phyloP scores from a whole-genome alignment of 2,329 filamentous ascomycete genomes.

The Phialemoniopsis sp. region DNA sequence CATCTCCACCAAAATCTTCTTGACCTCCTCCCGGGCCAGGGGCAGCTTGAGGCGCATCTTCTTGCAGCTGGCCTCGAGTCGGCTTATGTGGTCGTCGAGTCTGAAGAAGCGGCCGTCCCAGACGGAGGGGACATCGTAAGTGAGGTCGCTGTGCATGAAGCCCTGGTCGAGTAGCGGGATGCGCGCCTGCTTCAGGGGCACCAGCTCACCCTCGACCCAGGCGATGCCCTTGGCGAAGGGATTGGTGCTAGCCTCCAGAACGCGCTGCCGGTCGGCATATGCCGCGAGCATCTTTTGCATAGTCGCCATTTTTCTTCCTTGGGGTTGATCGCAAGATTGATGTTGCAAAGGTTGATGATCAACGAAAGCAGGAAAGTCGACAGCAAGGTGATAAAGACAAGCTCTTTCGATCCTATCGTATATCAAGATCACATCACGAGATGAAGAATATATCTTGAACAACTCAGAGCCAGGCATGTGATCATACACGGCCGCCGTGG shows the following conservation, averaged over 20 bases:
- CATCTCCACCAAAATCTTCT: conserved; percentile 36
- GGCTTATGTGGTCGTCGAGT: conserved; percentile 41
- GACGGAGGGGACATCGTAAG: conserved; percentile 46
- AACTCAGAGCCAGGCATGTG: too few species aligned
- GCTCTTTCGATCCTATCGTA: too few species aligned
- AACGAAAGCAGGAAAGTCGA: too few species aligned
- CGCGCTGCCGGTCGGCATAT: conserved; percentile 4
- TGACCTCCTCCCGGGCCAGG: conserved; percentile 30
- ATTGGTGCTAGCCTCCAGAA: conserved; percentile 26
- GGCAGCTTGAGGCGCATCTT: conserved; percentile 42
- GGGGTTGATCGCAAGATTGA: too few species aligned
- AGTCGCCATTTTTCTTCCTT: conserved; percentile 4
- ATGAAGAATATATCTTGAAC: too few species aligned
- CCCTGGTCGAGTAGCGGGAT: conserved; percentile 47
- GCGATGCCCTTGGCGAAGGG: conserved; percentile 38
- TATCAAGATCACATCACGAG: too few species aligned
- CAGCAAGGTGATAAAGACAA: too few species aligned
- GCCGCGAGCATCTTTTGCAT: conserved; percentile 8
- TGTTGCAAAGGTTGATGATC: too few species aligned
- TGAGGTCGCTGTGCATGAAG: conserved; percentile 46
- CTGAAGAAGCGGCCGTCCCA: conserved; percentile 50
- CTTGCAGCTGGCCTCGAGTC: conserved; percentile 35
- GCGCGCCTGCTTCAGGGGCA: conserved; percentile 38
- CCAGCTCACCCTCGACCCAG: conserved; percentile 35
- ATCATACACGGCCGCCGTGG: too few species aligned